A percentile compares a stretch with the other conserved stretches of the same genome.
These are phyloP conservation scores for Neopestalotiopsis sp. DNA, from an alignment of 2,329 filamentous ascomycete genomes.

Conservation along the genomic window DNA sequence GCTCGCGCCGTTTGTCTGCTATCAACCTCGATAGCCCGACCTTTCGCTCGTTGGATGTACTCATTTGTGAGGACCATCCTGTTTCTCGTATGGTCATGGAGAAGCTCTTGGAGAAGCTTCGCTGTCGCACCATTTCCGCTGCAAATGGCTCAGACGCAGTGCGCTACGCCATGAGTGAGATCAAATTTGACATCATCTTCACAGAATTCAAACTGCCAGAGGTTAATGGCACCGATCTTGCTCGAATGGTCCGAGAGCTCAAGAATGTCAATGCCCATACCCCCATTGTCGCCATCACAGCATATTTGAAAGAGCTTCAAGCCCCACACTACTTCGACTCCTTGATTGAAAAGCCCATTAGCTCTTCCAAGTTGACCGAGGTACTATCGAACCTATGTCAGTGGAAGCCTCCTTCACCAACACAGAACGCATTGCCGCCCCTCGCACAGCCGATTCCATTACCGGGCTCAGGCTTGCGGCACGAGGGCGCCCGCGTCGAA, in stretches of 20 bases:
- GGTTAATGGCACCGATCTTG: slow-evolving; percentile 93
- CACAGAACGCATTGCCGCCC: slow-evolving; percentile 47
- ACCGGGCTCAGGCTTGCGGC: slow-evolving; percentile 68
- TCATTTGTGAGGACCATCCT: slow-evolving; percentile 97
- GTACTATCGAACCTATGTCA: slow-evolving; percentile 87
- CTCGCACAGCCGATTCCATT: slow-evolving; percentile 66
- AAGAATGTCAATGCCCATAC: slow-evolving; percentile 95
- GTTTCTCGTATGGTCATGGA: slow-evolving; percentile 99
- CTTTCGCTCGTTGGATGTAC: slow-evolving; percentile 88
- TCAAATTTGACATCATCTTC: slow-evolving; percentile 98
- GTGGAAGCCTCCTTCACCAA: slow-evolving; percentile 79
- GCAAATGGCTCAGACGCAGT: slow-evolving; percentile 90
- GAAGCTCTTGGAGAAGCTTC: slow-evolving; percentile 90
- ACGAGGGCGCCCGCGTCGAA: slow-evolving; percentile 67
- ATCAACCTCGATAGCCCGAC: slow-evolving; percentile 85
- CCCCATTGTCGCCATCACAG: slow-evolving; percentile 94
- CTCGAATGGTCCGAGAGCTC: slow-evolving; percentile 96
- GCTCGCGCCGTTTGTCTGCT: slow-evolving; percentile 90
- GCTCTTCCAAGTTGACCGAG: slow-evolving; percentile 86
- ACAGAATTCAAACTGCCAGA: slow-evolving; percentile 96
- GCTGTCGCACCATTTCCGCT: slow-evolving; percentile 92
- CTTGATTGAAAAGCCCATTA: slow-evolving; percentile 95
- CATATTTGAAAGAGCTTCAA: slow-evolving; percentile 96
- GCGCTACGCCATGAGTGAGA: slow-evolving; percentile 92
- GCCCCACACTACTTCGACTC: slow-evolving; percentile 96